Evolutionary conservation across 495 filamentous ascomycete species (phyloP).

Genomic region (Penicillium chermesinum): DNA sequence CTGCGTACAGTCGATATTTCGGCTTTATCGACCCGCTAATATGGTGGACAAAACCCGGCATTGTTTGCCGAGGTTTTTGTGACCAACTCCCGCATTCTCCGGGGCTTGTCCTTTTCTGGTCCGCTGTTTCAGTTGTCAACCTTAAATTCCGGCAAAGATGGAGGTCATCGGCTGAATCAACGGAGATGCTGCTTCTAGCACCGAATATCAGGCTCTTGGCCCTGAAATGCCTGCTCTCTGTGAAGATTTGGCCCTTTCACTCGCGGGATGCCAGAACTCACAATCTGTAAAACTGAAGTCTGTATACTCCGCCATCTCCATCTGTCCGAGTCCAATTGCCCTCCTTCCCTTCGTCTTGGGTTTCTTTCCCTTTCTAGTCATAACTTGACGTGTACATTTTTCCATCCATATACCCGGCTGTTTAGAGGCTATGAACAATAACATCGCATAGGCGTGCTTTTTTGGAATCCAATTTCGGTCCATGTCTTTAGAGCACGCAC

Average conservation of each 20-base stretch:
- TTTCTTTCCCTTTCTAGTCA: conserved; percentile 9
- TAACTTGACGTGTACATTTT: conserved; percentile 28
- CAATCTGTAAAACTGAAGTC: no score
- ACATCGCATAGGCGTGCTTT: neutral
- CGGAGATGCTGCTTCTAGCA: no score
- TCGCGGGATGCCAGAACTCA: no score
- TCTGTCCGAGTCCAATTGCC: neutral
- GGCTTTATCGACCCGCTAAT: neutral
- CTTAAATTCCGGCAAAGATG: neutral
- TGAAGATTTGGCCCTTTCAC: no score
- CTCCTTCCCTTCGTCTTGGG: neutral
- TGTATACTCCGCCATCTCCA: no score
- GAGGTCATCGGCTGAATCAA: neutral
- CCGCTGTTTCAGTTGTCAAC: neutral
- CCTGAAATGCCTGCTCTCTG: no score
- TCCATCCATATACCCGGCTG: conserved; percentile 21
- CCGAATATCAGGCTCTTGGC: no score
- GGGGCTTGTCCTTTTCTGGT: neutral
- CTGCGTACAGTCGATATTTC: neutral
- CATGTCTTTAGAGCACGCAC: neutral
- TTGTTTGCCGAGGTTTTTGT: neutral
- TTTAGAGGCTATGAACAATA: conserved; percentile 6
- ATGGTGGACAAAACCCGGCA: neutral
- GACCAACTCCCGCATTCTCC: neutral
- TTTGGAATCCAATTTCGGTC: neutral